Percentiles rank a stretch among this genome's conserved stretches.
Conservation (phyloP, 805 yeast genomes). For the Vanderwaltozyma polyspora region DNA sequence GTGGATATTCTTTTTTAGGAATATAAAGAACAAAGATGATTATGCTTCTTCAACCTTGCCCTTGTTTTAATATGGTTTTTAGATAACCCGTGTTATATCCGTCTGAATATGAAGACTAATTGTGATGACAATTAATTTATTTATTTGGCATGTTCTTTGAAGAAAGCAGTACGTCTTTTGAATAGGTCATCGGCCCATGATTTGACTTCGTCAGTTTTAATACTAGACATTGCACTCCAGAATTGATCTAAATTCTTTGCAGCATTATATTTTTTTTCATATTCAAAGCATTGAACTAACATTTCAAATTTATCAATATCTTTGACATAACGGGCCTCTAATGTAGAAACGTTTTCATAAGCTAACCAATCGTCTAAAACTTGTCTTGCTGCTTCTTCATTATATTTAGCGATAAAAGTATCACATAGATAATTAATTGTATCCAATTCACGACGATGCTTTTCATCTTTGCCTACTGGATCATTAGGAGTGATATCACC, state of each 20-base stretch:
- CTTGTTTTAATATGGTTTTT: too few relatives aligned
- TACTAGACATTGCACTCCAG: conserved; percentile 45
- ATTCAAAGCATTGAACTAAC: conserved; percentile 72
- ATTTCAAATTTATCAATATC: conserved; percentile 90
- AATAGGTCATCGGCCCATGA: conserved; percentile 51
- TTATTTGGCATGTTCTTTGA: too few relatives aligned
- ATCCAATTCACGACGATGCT: conserved; percentile 67
- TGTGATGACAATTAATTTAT: too few relatives aligned
- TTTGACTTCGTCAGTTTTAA: conserved; percentile 63
- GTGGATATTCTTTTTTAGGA: too few relatives aligned
- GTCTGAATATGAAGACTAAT: too few relatives aligned
- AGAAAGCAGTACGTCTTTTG: conserved; percentile 3
- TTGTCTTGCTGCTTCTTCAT: conserved; percentile 48
- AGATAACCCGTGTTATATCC: too few relatives aligned
- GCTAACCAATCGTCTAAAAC: conserved; percentile 71
- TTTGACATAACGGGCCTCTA: conserved; percentile 84
- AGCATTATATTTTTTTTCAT: conserved; percentile 56
- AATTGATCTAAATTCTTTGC: conserved; percentile 57
- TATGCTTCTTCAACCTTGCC: too few relatives aligned
- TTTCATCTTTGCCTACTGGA: conserved; percentile 62
- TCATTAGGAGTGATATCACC: conserved; percentile 91
- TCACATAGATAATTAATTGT: conserved; percentile 58
- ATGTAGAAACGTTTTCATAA: conserved; percentile 71
- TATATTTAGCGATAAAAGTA: conserved; percentile 52
- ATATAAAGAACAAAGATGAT: too few relatives aligned